These are phyloP conservation scores for Hibiscus syriacus DNA, from an alignment of 345 rosid genomes.

Conservation along the genomic window DNA sequence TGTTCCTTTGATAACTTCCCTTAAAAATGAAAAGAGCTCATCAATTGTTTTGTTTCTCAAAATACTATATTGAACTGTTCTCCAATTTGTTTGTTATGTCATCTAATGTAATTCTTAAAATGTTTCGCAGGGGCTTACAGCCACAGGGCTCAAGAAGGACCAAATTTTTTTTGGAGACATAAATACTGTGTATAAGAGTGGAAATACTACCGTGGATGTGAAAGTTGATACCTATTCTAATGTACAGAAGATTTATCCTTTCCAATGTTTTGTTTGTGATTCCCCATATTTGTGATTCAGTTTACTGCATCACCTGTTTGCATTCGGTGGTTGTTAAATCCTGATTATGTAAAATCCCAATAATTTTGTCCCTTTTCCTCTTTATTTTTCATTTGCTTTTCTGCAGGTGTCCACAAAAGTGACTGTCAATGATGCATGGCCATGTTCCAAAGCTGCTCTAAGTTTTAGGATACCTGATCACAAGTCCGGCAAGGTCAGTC, in stretches of 20 bases:
- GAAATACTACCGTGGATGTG: slow-evolving; percentile 57
- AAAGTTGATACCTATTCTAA: slow-evolving; percentile 69
- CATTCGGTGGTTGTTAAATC: neutral
- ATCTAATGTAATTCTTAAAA: neutral
- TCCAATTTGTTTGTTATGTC: neutral
- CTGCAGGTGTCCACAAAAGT: slow-evolving; percentile 63
- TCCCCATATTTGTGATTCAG: neutral
- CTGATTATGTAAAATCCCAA: slow-evolving; percentile 1
- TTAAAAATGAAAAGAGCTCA: neutral
- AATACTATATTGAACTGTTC: neutral
- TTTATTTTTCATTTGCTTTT: slow-evolving; percentile 6
- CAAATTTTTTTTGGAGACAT: slow-evolving; percentile 62
- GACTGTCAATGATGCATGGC: slow-evolving; percentile 50
- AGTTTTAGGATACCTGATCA: slow-evolving; percentile 81
- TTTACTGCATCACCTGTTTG: neutral
- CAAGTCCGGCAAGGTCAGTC: slow-evolving; percentile 88
- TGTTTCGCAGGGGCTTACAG: slow-evolving; percentile 43
- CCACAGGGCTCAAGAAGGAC: slow-evolving; percentile 64
- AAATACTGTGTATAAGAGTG: slow-evolving; percentile 49
- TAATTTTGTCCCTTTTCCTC: neutral
- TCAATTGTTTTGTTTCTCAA: neutral
- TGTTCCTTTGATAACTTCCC: neutral
- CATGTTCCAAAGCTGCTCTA: slow-evolving; percentile 46
- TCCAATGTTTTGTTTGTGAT: neutral
- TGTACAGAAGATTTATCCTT: slow-evolving; percentile 29